Base-by-base conservation (phyloP, 2,329 filamentous ascomycete genomes). In the Colletotrichum higginsianum region DNA sequence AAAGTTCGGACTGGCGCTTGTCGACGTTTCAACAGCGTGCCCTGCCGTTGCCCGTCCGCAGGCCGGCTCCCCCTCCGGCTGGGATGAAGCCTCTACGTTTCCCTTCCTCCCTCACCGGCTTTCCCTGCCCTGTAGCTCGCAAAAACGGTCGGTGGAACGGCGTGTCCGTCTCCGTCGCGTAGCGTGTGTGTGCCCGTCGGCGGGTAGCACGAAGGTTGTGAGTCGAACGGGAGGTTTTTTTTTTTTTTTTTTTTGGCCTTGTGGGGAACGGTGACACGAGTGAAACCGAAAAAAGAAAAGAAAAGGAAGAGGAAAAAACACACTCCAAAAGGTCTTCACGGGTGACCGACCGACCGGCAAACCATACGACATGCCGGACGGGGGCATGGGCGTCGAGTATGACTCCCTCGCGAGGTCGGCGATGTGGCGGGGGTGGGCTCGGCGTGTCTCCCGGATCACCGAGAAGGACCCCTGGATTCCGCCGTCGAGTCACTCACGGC, bases 381-480 rank as follows among this genome's bases (percentile, higher is more conserved):
- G 30, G 30, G 30, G 30, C 30, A 30, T 30, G 30, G 30, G 30
- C 8, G 55, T 40, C n/a, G 35, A 57, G 55, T 16, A 30, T 64
- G 61, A 65, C 66, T 65, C 66, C 26, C 18, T 44, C 40, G 47
- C 56, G 61, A 69, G 12, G 47, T 67, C 56, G 62, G 67, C 53
- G 50, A 12, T 23, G 56, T 40, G 40, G 21, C 42, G 40, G 57
- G 12, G 46, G 16, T 30, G 44, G 26, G 23, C n/a, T 67, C 67
- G 67, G 64, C 57, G 62, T 44, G 63, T n/a, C 30, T 67, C 30
- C 67, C 67, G 67, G 67, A 26, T 61, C 67, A 50, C 62, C 62
- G 55, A 67, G 49, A 15, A 47, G 16, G 49, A 42, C 38, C 23
- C 30, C 50, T 47, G 40, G 21, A 13, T 21, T 9, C 30, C 30